Percentiles rank a stretch among this genome's conserved stretches.
phyloP scores from a whole-genome alignment of 2,329 filamentous ascomycete genomes.

The Alternaria incomplexa region DNA sequence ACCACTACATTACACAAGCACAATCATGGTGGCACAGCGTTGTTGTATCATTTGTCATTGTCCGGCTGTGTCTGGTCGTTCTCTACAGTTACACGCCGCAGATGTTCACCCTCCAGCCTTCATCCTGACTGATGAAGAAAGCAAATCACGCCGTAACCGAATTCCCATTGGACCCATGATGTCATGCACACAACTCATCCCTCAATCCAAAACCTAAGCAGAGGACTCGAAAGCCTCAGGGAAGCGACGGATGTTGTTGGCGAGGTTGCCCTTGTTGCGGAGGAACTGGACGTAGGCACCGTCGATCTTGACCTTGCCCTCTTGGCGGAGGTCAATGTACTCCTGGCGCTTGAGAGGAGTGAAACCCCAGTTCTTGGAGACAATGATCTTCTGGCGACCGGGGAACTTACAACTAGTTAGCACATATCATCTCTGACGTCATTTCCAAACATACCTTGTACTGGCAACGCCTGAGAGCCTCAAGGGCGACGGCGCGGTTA shows the following conservation, averaged over 20 bases:
- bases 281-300: slow-evolving; percentile 99
- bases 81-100: slow-evolving; percentile 36
- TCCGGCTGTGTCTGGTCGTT: slow-evolving; percentile 36
- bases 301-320: slow-evolving; percentile 92
- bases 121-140: slow-evolving; percentile 43
- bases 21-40: background rate
- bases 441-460: slow-evolving; percentile 72
- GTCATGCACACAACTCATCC: slow-evolving; percentile 31
- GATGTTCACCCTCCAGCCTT: slow-evolving; percentile 35
- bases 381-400: slow-evolving; percentile 99
- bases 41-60: slow-evolving; percentile 44
- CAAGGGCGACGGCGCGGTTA: slow-evolving; percentile 89
- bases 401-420: slow-evolving; percentile 67
- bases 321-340: slow-evolving; percentile 94
- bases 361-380: slow-evolving; percentile 99
- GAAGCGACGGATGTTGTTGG: slow-evolving; percentile 91
- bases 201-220: slow-evolving; percentile 36
- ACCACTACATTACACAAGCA: background rate
- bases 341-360: slow-evolving; percentile 97
- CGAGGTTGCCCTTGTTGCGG: slow-evolving; percentile 85
- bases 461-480: slow-evolving; percentile 98
- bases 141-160: slow-evolving; percentile 47
- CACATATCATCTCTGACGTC: background rate
- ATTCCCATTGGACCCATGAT: slow-evolving; percentile 45
- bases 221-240: slow-evolving; percentile 77